These are phyloP conservation scores for Boletus pseudopeckii DNA, from an alignment of 768 basidiomycete species.

Conservation along the genomic window DNA sequence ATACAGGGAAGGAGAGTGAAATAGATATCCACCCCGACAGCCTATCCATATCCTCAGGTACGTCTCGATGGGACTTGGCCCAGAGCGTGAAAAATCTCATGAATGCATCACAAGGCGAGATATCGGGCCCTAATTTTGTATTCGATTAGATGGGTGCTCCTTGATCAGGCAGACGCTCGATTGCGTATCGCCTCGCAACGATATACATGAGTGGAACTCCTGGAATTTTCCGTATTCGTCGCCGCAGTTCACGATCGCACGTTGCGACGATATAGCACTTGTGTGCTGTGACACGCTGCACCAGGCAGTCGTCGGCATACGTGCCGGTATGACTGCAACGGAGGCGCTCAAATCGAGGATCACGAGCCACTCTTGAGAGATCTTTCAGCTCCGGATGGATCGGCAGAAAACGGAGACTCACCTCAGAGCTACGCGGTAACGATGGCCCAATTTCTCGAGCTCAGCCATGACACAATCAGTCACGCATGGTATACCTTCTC, in stretches of 20 bases:
- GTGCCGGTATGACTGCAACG: slow-evolving; percentile 91
- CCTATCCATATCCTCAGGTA: background rate
- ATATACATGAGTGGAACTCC: slow-evolving; percentile 98
- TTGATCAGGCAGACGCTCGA: slow-evolving; percentile 93
- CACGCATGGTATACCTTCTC: slow-evolving; percentile 92
- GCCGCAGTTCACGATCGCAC: slow-evolving; percentile 91
- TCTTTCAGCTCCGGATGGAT: slow-evolving; percentile 2
- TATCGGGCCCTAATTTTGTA: background rate
- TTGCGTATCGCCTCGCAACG: slow-evolving; percentile 85
- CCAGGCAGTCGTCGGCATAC: slow-evolving; percentile 99
- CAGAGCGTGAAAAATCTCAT: slow-evolving; percentile 1
- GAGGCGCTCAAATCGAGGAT: slow-evolving; percentile 94
- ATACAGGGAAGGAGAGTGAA: background rate
- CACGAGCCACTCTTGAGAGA: slow-evolving; percentile 83
- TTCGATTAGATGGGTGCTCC: slow-evolving; percentile 61
- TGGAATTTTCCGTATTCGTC: slow-evolving; percentile 88
- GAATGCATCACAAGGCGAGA: background rate
- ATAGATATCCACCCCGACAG: background rate
- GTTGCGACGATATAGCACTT: slow-evolving; percentile 98
- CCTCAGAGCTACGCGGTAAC: slow-evolving; percentile 93
- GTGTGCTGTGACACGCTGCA: slow-evolving; percentile 92
- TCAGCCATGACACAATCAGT: slow-evolving; percentile 99
- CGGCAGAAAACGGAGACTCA: slow-evolving; percentile 36
- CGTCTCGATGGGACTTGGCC: background rate
- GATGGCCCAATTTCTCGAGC: slow-evolving; percentile 93